Evolutionary conservation across 441 rosid genomes (phyloP).

Genomic region (Erodium chrysanthum): DNA sequence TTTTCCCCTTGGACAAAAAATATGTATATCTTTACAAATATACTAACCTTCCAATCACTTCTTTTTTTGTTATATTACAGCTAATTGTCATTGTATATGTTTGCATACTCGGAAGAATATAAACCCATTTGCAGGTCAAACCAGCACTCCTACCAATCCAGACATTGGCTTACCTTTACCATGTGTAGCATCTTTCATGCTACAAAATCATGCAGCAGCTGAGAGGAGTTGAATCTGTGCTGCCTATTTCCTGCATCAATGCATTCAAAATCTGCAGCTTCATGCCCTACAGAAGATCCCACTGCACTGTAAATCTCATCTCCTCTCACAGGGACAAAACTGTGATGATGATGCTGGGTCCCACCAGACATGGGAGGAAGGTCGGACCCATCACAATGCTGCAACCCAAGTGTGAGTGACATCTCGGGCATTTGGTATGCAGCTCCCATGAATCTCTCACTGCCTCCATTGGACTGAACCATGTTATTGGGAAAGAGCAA

Average conservation of each 20-base stretch:
- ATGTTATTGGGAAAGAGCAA: no score
- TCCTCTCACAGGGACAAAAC: conserved; percentile 43
- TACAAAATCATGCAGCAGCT: conserved; percentile 62
- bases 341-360: conserved; percentile 16
- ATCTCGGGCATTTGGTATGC: conserved; percentile 31
- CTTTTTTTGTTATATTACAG: conserved; percentile 26
- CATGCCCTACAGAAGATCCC: no score
- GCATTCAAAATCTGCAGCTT: conserved; percentile 43
- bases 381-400: conserved; percentile 23
- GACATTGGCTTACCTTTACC: no score
- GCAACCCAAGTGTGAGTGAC: conserved; percentile 44
- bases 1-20: conserved; percentile 22
- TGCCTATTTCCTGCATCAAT: conserved; percentile 52
- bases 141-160: conserved; percentile 18
- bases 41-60: conserved; percentile 28
- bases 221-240: conserved; percentile 48
- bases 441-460: no score
- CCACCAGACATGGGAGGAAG: conserved; percentile 14
- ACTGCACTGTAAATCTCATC: conserved; percentile 29
- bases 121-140: neutral
- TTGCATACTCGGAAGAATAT: conserved; percentile 9
- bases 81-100: conserved; percentile 1
- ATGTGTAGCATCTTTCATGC: conserved; percentile 40
- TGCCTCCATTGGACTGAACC: no score
- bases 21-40: conserved; percentile 27